Percentiles rank a stretch among this genome's conserved stretches.
phyloP scores from a whole-genome alignment of 1,139 yeast species.

The Entelexis paramagnoliae region DNA sequence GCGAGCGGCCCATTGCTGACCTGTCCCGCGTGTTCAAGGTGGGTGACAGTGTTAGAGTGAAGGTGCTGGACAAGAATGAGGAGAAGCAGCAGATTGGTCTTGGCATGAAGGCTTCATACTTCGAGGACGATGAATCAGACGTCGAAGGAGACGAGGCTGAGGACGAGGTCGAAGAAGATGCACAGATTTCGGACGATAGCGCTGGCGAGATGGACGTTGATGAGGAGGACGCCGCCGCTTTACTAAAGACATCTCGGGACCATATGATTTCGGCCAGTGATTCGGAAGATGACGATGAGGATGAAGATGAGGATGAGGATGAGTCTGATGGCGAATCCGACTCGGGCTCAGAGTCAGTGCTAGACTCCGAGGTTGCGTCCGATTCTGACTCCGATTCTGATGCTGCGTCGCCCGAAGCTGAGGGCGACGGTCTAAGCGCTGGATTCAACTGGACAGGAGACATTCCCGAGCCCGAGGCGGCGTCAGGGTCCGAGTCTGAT shows the following conservation, averaged over 20 bases:
- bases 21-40: constrained; percentile 56
- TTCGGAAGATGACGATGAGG: constrained; percentile 28
- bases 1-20: constrained; percentile 54
- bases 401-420: constrained; percentile 1
- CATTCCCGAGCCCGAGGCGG: constrained; percentile 49
- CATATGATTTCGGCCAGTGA: background rate
- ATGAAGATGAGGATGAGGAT: constrained; percentile 18
- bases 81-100: constrained; percentile 68
- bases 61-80: constrained; percentile 51
- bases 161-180: background rate
- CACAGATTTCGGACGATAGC: background rate
- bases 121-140: constrained; percentile 38
- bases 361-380: background rate
- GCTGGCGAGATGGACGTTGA: constrained; percentile 23
- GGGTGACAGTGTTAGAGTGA: constrained; percentile 85
- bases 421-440: constrained; percentile 54
- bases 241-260: background rate
- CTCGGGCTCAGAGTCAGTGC: background rate
- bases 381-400: constrained; percentile 20
- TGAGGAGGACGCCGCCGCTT: constrained; percentile 20
- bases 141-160: constrained; percentile 33
- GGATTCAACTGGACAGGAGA: constrained; percentile 95
- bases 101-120: constrained; percentile 92
- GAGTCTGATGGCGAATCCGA: no score
- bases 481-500: constrained; percentile 43